Conservation (phyloP, 805 yeast species). For the Komagataella populi region DNA sequence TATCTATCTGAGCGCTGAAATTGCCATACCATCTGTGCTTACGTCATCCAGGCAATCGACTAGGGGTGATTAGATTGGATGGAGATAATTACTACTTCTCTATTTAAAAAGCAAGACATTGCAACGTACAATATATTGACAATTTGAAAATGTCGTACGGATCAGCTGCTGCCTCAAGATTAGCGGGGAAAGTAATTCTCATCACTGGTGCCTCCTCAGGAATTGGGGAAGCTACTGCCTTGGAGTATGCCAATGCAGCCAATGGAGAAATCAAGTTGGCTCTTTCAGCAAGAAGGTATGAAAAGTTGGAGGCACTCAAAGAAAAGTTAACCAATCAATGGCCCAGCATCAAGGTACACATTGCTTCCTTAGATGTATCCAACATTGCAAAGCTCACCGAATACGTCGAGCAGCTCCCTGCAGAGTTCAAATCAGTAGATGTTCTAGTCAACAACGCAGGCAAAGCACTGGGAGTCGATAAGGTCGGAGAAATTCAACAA, state of each 20-base stretch:
- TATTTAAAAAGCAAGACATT: not conserved
- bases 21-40: not conserved
- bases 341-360: constrained; percentile 18
- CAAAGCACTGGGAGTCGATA: constrained; percentile 67
- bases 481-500: constrained; percentile 54
- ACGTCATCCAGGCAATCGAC: not conserved
- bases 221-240: constrained; percentile 86
- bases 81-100: not conserved
- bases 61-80: not conserved
- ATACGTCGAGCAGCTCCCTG: constrained; percentile 25
- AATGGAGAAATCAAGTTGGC: constrained; percentile 34
- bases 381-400: constrained; percentile 32
- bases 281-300: constrained; percentile 39
- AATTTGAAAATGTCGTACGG: constrained; percentile 45
- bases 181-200: constrained; percentile 65
- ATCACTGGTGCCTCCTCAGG: constrained; percentile 98
- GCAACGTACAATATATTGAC: not conserved
- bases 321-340: constrained; percentile 21
- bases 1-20: not conserved
- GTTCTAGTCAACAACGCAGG: constrained; percentile 66
- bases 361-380: constrained; percentile 24
- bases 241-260: constrained; percentile 61
- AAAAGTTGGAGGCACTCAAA: constrained; percentile 25
- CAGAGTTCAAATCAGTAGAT: constrained; percentile 44
- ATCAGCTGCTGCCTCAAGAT: constrained; percentile 61